A percentile compares a stretch with the other conserved stretches of the same genome.
These are phyloP conservation scores for Colletotrichum sp. DNA, from an alignment of 2,329 filamentous ascomycete genomes.

Conservation along the genomic window DNA sequence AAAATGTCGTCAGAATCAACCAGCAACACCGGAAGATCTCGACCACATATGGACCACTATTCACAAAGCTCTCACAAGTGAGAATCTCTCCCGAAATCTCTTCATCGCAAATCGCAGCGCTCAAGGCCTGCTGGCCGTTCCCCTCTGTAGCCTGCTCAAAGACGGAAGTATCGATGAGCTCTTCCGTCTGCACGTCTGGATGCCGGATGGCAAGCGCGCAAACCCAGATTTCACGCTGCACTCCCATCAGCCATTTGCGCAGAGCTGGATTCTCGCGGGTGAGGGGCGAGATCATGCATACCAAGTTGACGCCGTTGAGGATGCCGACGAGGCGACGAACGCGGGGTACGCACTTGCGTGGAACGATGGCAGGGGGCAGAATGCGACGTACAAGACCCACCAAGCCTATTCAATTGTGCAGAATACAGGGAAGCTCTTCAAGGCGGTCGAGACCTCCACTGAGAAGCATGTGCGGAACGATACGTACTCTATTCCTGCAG, in stretches of 20 bases:
- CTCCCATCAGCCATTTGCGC: conserved; percentile 37
- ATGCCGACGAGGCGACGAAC: conserved; percentile 28
- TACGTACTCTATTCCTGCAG: conserved; percentile 34
- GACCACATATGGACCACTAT: not conserved
- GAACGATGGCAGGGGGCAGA: conserved; percentile 25
- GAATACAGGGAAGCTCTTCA: conserved; percentile 28
- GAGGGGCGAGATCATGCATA: conserved; percentile 34
- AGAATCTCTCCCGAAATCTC: not conserved
- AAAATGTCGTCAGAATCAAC: not conserved
- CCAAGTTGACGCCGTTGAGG: conserved; percentile 23
- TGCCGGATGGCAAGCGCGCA: conserved; percentile 33
- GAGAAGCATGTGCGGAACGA: conserved; percentile 21
- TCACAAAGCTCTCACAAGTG: not conserved
- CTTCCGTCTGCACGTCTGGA: conserved; percentile 38
- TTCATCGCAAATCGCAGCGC: conserved; percentile 29
- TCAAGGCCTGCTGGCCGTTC: conserved; percentile 37
- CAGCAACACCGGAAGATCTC: not conserved
- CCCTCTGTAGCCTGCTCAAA: conserved; percentile 36
- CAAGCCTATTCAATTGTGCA: conserved; percentile 27
- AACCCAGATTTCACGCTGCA: conserved; percentile 30
- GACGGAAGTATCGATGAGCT: conserved; percentile 37
- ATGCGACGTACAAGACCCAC: conserved; percentile 27
- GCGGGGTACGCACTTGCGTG: conserved; percentile 31
- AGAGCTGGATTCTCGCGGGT: conserved; percentile 41
- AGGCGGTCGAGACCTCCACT: not conserved